Base-by-base conservation (phyloP, 805 yeast species). In the Metschnikowia kunwiensis region DNA sequence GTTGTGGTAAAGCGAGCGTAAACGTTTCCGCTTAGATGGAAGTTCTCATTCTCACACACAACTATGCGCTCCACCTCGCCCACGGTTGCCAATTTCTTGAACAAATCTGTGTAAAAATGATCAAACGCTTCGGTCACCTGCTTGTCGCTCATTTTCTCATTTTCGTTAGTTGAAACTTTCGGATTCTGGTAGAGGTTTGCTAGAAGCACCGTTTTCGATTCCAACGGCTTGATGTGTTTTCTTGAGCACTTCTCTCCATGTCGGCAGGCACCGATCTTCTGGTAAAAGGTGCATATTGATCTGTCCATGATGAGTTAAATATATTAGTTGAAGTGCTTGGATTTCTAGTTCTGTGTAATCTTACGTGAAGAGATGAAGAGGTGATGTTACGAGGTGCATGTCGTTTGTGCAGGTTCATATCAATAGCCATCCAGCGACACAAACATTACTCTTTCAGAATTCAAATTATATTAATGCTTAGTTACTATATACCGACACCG, bases 201-300 rank as follows among this genome's bases (percentile, higher is more conserved):
- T 38, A 83, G 68, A 31, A 84, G 63, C 1, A 88, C 69, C 0
- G 91, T 82, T 36, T 70, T 66, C 1, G 95, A 82, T 26, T 66
- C 58, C 6, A 66, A 58, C 1, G 96, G 96, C 48, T 74, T 74
- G 14, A 74, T 67, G 57, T 88, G 89, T 38, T 72, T 72, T 50
- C 91, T 68, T 7, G 87, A 79, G 52, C 97, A 89, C 50, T 81
- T 82, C 40, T 81, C 88, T 0, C 96, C 96, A 57, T 89, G 96
- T 42, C 96, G 71, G 53, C 97, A 89, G 0, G 96, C 94, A 0
- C 97, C 97, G 20, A 87, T 85, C 55, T 82, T 86, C 44, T 73
- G 68, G 54, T 80, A 87, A 55, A 88, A 88, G 24, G 77, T 65
- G 46, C 82, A 75, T 13, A 48, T 30, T 5, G 47, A 34, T 19